Evolutionary conservation across 257 asterid genomes (phyloP).

Genomic region (Lycium ferocissimum): DNA sequence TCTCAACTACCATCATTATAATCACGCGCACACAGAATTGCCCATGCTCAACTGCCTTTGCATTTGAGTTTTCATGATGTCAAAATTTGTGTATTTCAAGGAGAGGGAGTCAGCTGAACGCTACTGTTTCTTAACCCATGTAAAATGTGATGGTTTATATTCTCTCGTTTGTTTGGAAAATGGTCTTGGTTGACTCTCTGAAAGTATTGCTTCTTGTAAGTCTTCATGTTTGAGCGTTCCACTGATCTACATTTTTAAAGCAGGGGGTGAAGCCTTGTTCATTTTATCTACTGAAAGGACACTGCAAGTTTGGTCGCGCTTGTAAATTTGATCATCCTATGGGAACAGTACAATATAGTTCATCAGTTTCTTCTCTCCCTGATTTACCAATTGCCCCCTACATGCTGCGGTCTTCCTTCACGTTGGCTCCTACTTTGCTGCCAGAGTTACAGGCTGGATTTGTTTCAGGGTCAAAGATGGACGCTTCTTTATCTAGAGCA

Average conservation of each 20-base stretch:
- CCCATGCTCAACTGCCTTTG: neutral
- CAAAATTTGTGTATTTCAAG: neutral
- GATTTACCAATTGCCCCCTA: constrained; percentile 65
- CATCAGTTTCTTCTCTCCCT: constrained; percentile 53
- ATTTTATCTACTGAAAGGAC: constrained; percentile 80
- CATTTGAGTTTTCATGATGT: constrained; percentile 15
- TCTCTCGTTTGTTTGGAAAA: neutral
- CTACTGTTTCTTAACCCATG: neutral
- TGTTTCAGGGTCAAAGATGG: constrained; percentile 45
- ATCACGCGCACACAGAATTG: neutral
- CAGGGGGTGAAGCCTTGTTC: constrained; percentile 89
- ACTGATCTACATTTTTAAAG: constrained; percentile 18
- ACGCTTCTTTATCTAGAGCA: constrained; percentile 34
- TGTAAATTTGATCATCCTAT: constrained; percentile 93
- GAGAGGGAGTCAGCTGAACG: neutral
- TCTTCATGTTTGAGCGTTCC: neutral
- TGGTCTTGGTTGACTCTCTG: neutral
- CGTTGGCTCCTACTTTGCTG: constrained; percentile 49
- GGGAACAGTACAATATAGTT: constrained; percentile 51
- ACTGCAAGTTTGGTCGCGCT: constrained; percentile 76
- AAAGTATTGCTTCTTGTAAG: neutral
- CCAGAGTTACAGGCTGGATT: constrained; percentile 56
- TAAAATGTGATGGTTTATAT: neutral
- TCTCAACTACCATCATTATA: neutral
- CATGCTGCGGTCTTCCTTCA: constrained; percentile 36